Evolutionary conservation across 1,284 basidiomycete genomes (phyloP).

Genomic region (Chiua sp.): DNA sequence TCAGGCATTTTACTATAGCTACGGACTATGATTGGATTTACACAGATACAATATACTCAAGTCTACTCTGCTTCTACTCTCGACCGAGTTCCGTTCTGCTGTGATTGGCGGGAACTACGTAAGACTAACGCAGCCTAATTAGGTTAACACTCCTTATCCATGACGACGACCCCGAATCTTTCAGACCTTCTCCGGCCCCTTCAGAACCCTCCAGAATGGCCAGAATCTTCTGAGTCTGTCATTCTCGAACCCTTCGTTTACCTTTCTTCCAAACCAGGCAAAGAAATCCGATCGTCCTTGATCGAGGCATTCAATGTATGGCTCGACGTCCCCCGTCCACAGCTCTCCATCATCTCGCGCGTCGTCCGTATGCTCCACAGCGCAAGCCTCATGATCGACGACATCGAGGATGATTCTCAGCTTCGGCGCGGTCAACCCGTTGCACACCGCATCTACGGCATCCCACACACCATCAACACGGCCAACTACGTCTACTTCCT

Average conservation of each 20-base stretch:
- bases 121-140: too few species aligned
- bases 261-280: slow-evolving; percentile 86
- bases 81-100: too few species aligned
- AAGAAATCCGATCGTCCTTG: slow-evolving; percentile 90
- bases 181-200: slow-evolving; percentile 29
- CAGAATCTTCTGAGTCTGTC: slow-evolving; percentile 39
- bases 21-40: too few species aligned
- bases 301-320: slow-evolving; percentile 96
- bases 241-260: slow-evolving; percentile 93
- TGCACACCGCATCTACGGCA: slow-evolving; percentile 94
- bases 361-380: slow-evolving; percentile 96
- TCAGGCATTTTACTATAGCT: too few species aligned
- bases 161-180: too few species aligned
- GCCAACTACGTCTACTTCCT: slow-evolving; percentile 98
- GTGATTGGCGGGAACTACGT: too few species aligned
- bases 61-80: too few species aligned
- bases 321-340: slow-evolving; percentile 81
- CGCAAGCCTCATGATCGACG: slow-evolving; percentile 96
- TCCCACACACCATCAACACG: slow-evolving; percentile 97
- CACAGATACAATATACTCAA: too few species aligned
- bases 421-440: slow-evolving; percentile 90
- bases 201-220: slow-evolving; percentile 25
- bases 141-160: too few species aligned
- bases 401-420: slow-evolving; percentile 96
- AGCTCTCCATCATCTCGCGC: slow-evolving; percentile 75